Evolutionary conservation across 1,284 basidiomycete species (phyloP).

Genomic region (Puccinia brachypodii): DNA sequence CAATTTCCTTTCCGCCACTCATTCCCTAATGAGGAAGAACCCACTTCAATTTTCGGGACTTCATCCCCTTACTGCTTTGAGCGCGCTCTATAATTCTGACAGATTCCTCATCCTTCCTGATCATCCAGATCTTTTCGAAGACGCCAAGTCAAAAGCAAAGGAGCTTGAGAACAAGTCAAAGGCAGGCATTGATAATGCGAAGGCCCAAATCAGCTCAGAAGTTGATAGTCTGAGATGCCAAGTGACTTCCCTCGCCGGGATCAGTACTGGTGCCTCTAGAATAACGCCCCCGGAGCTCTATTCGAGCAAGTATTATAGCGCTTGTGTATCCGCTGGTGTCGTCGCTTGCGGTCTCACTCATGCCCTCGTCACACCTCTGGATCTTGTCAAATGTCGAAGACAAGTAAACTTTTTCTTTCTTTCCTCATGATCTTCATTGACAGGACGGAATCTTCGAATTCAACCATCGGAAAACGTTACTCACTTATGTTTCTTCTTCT

Average conservation of each 20-base stretch:
- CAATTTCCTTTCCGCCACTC: too few species aligned
- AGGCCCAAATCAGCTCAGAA: slow-evolving; percentile 51
- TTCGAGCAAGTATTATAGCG: slow-evolving; percentile 55
- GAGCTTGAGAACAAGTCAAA: slow-evolving; percentile 51
- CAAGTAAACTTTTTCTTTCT: slow-evolving; percentile 50
- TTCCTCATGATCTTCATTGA: too few species aligned
- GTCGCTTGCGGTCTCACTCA: slow-evolving; percentile 56
- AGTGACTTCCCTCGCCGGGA: slow-evolving; percentile 48
- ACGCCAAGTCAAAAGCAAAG: slow-evolving; percentile 51
- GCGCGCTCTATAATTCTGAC: too few species aligned
- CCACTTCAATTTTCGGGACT: too few species aligned
- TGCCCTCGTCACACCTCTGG: slow-evolving; percentile 56
- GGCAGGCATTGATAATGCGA: slow-evolving; percentile 52
- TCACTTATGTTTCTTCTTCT: background rate
- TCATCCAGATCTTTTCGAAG: too few species aligned
- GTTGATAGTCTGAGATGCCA: slow-evolving; percentile 45
- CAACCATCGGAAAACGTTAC: too few species aligned
- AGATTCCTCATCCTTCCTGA: too few species aligned
- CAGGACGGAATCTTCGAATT: too few species aligned
- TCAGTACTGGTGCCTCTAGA: slow-evolving; percentile 50
- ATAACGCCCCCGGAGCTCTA: slow-evolving; percentile 54
- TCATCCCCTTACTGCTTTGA: too few species aligned
- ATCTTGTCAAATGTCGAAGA: slow-evolving; percentile 57
- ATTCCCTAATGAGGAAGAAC: too few species aligned
- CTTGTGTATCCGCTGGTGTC: slow-evolving; percentile 55